A percentile compares a stretch with the other conserved stretches of the same genome.
Evolutionary conservation across 225 moss, liverwort and hornwort genomes (phyloP).

Genomic region (Marchantia paleacea): DNA sequence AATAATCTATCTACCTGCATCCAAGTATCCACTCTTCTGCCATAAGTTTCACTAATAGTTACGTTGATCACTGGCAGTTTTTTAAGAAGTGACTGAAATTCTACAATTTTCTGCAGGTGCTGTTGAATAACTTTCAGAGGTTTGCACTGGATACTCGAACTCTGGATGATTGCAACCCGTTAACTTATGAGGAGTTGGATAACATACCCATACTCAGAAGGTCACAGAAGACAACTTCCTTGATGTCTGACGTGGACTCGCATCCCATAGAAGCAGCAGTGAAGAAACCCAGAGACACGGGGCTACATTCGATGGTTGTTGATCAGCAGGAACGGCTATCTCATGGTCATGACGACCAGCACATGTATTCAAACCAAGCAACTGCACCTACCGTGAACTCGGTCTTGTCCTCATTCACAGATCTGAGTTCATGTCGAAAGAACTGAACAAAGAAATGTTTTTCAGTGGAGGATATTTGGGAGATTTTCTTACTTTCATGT

Average conservation of each 20-base stretch:
- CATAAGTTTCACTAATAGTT: not conserved
- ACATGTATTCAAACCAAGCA: conserved; percentile 63
- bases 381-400: conserved; percentile 47
- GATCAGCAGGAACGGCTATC: conserved; percentile 37
- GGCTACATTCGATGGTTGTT: conserved; percentile 52
- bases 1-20: not conserved
- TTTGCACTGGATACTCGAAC: conserved; percentile 41
- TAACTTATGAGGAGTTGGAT: conserved; percentile 36
- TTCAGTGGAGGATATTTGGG: not conserved
- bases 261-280: not conserved
- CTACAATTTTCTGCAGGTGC: conserved; percentile 39
- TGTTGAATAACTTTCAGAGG: conserved; percentile 64
- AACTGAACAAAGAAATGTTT: not conserved
- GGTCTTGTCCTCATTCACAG: conserved; percentile 49
- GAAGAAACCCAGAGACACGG: conserved; percentile 39
- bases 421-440: conserved; percentile 28
- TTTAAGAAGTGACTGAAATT: not conserved
- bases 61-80: not conserved
- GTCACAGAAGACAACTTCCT: conserved; percentile 25
- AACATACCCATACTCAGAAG: conserved; percentile 32
- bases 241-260: conserved; percentile 20
- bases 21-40: not conserved
- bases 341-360: conserved; percentile 45
- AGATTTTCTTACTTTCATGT: not conserved
- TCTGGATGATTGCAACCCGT: conserved; percentile 11